These are phyloP conservation scores for Tolypocladium album DNA, from an alignment of 2,329 filamentous ascomycete species.

Conservation along the genomic window DNA sequence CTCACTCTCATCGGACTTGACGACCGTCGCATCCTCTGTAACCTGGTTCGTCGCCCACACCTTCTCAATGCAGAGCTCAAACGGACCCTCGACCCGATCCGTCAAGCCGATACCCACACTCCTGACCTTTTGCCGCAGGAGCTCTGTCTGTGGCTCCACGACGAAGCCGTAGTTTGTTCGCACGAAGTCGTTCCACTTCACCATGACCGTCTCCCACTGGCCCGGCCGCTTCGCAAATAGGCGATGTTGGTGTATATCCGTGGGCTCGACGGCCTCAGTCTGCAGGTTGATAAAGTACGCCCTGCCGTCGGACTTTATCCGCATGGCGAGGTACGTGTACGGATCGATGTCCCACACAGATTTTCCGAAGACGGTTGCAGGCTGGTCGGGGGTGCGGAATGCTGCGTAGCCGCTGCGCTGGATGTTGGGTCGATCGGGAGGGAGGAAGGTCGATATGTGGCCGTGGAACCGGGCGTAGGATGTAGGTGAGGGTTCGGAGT, in stretches of 20 bases:
- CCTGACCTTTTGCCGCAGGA: conserved; percentile 75
- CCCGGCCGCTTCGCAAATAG: conserved; percentile 69
- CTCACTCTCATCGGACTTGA: conserved; percentile 12
- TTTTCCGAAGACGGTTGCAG: conserved; percentile 73
- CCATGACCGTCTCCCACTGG: conserved; percentile 89
- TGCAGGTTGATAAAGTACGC: conserved; percentile 94
- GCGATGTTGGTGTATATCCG: conserved; percentile 93
- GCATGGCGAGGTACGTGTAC: conserved; percentile 77
- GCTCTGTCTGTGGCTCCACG: conserved; percentile 84
- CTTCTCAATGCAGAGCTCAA: conserved; percentile 73
- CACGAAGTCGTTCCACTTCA: conserved; percentile 88
- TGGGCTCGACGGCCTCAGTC: conserved; percentile 84
- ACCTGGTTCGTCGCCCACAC: conserved; percentile 78
- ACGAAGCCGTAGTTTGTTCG: conserved; percentile 87
- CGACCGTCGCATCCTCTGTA: conserved; percentile 11
- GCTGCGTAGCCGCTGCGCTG: conserved; percentile 80
- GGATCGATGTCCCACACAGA: conserved; percentile 82
- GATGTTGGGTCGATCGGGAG: conserved; percentile 60
- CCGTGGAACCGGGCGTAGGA: conserved; percentile 75
- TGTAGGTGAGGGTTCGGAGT: conserved; percentile 8
- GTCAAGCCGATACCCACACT: conserved; percentile 83
- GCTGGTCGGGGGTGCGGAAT: conserved; percentile 73
- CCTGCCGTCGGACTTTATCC: conserved; percentile 81
- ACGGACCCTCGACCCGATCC: conserved; percentile 79
- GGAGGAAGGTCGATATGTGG: conserved; percentile 76